Evolutionary conservation across 2,329 filamentous ascomycete genomes (phyloP).

Genomic region (Nemania sp.): DNA sequence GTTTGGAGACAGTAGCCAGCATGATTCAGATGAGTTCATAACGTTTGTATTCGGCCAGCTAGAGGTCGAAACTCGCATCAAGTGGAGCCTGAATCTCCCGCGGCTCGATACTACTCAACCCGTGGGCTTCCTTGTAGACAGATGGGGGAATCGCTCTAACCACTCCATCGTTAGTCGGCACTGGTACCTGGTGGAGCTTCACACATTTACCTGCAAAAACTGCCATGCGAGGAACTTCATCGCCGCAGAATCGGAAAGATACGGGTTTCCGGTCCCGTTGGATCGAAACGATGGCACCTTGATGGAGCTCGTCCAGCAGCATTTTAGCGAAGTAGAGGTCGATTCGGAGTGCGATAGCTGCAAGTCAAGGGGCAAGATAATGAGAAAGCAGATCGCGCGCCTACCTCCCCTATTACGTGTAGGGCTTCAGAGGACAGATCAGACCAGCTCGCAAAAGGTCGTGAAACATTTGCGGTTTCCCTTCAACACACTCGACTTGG

Average conservation of each 20-base stretch:
- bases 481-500: slow-evolving; percentile 67
- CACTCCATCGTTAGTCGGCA: slow-evolving; percentile 78
- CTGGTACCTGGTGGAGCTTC: slow-evolving; percentile 70
- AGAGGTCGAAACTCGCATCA: slow-evolving; percentile 81
- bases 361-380: slow-evolving; percentile 4
- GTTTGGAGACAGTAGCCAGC: slow-evolving; percentile 77
- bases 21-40: slow-evolving; percentile 91
- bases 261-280: slow-evolving; percentile 5
- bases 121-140: slow-evolving; percentile 67
- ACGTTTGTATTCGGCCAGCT: slow-evolving; percentile 80
- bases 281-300: slow-evolving; percentile 6
- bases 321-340: slow-evolving; percentile 4
- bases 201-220: slow-evolving; percentile 73
- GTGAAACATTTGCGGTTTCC: slow-evolving; percentile 76
- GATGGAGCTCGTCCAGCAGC: neutral
- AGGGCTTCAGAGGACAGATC: slow-evolving; percentile 51
- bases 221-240: slow-evolving; percentile 17
- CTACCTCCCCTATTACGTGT: slow-evolving; percentile 73
- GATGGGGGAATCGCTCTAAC: slow-evolving; percentile 74
- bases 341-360: slow-evolving; percentile 23
- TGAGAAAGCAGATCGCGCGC: slow-evolving; percentile 16
- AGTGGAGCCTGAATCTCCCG: slow-evolving; percentile 42
- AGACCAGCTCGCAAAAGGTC: slow-evolving; percentile 60
- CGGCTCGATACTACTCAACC: slow-evolving; percentile 35
- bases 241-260: slow-evolving; percentile 12